A percentile compares a stretch with the other conserved stretches of the same genome.
Conservation (phyloP, 2,329 filamentous ascomycete genomes). For the Phoma herbarum region DNA sequence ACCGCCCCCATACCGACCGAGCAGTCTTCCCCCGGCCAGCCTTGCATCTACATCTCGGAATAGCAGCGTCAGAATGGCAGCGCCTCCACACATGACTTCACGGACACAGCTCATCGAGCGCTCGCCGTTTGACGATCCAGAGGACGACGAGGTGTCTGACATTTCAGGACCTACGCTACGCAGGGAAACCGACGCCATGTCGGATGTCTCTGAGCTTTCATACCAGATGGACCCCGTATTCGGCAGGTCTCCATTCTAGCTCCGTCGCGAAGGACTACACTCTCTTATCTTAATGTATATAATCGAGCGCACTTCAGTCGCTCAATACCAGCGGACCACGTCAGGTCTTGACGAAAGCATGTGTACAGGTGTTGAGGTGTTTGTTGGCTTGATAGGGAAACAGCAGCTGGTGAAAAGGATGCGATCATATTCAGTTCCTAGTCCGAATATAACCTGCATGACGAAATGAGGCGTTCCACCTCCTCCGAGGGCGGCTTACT, state of each 20-base stretch:
- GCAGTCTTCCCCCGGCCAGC: slow-evolving; percentile 42
- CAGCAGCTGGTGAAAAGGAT: slow-evolving; percentile 6
- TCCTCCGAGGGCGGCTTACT: slow-evolving; percentile 21
- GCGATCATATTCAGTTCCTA: slow-evolving; percentile 17
- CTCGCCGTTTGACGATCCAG: slow-evolving; percentile 49
- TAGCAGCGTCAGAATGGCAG: slow-evolving; percentile 40
- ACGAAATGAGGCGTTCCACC: slow-evolving; percentile 25
- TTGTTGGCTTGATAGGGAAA: slow-evolving; percentile 6
- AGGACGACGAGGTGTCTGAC: slow-evolving; percentile 41
- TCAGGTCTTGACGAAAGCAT: slow-evolving; percentile 5
- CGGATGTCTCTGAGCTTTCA: slow-evolving; percentile 44
- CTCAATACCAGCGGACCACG: neutral
- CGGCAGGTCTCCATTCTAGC: slow-evolving; percentile 24
- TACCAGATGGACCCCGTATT: slow-evolving; percentile 43
- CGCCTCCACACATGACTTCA: slow-evolving; percentile 25
- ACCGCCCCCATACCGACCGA: slow-evolving; percentile 50
- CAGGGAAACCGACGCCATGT: slow-evolving; percentile 35
- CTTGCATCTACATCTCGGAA: slow-evolving; percentile 43
- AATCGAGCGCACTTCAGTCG: neutral
- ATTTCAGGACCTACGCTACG: slow-evolving; percentile 34
- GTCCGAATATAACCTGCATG: slow-evolving; percentile 23
- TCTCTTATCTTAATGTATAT: slow-evolving; percentile 10
- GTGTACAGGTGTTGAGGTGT: slow-evolving; percentile 6
- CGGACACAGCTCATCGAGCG: slow-evolving; percentile 37
- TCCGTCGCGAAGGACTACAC: neutral